Evolutionary conservation across 371 early-diverging fungal species (phyloP).

Genomic region (Batkoa obscura): DNA sequence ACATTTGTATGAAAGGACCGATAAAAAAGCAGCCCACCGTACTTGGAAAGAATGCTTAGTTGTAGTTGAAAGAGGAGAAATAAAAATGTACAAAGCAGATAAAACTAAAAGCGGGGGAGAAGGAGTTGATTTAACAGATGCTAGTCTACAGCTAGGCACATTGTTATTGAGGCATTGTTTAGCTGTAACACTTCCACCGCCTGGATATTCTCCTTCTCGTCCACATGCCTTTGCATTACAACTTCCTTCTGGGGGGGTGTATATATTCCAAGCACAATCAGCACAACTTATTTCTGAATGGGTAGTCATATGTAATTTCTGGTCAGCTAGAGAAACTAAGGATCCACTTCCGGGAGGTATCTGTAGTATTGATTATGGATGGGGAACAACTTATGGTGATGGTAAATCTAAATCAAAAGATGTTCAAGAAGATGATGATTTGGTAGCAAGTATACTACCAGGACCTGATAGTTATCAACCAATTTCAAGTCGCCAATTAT

Average conservation of each 20-base stretch:
- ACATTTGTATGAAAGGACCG: constrained; percentile 53
- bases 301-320: constrained; percentile 70
- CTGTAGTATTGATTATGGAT: constrained; percentile 76
- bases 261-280: constrained; percentile 58
- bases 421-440: constrained; percentile 13
- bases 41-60: constrained; percentile 71
- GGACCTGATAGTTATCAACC: constrained; percentile 6
- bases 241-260: constrained; percentile 52
- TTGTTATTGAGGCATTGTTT: constrained; percentile 54
- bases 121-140: constrained; percentile 10
- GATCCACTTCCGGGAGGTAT: constrained; percentile 71
- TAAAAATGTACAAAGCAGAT: constrained; percentile 59
- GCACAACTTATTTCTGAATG: constrained; percentile 52
- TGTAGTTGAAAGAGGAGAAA: constrained; percentile 47
- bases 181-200: constrained; percentile 56
- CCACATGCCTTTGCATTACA: constrained; percentile 67
- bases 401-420: not conserved
- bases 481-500: not conserved
- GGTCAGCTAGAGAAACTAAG: constrained; percentile 74
- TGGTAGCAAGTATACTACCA: constrained; percentile 11
- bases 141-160: constrained; percentile 23
- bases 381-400: constrained; percentile 41
- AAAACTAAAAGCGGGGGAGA: constrained; percentile 14
- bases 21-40: constrained; percentile 59
- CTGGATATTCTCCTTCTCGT: constrained; percentile 58